Percentiles rank a stretch among this genome's conserved stretches.
Evolutionary conservation across 2,329 filamentous ascomycete species (phyloP).

Genomic region (Proliferodiscus dingleyae): DNA sequence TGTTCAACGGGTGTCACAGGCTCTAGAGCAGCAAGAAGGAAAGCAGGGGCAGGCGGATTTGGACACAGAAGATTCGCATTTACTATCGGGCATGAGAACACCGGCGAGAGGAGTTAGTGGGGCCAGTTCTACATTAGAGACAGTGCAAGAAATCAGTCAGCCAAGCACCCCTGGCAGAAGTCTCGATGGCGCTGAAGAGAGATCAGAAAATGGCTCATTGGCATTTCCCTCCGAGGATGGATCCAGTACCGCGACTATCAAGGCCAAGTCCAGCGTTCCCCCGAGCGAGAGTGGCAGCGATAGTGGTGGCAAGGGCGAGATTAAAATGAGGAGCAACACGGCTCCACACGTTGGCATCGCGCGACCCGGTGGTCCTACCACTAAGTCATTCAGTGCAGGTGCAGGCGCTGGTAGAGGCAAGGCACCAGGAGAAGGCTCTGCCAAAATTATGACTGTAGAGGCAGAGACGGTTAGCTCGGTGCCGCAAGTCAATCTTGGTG

Average conservation of each 20-base stretch:
- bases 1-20: constrained; percentile 42
- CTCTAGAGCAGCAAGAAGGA: constrained; percentile 36
- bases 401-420: constrained; percentile 62
- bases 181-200: constrained; percentile 46
- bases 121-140: constrained; percentile 67
- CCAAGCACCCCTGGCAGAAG: constrained; percentile 60
- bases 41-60: constrained; percentile 17
- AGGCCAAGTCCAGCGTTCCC: constrained; percentile 41
- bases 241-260: constrained; percentile 32
- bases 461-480: constrained; percentile 93
- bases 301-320: constrained; percentile 52
- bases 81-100: constrained; percentile 47
- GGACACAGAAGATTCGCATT: constrained; percentile 27
- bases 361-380: constrained; percentile 49
- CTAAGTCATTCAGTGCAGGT: constrained; percentile 59
- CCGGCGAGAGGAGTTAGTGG: constrained; percentile 56
- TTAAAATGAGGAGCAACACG: constrained; percentile 30
- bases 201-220: constrained; percentile 40
- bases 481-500: constrained; percentile 74
- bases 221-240: constrained; percentile 24
- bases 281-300: constrained; percentile 60
- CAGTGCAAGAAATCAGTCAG: constrained; percentile 84
- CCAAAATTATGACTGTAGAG: constrained; percentile 93
- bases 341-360: constrained; percentile 38
- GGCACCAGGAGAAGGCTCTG: constrained; percentile 62